These are phyloP conservation scores for Lactarius deliciosus DNA, from an alignment of 768 basidiomycete genomes.

Conservation along the genomic window DNA sequence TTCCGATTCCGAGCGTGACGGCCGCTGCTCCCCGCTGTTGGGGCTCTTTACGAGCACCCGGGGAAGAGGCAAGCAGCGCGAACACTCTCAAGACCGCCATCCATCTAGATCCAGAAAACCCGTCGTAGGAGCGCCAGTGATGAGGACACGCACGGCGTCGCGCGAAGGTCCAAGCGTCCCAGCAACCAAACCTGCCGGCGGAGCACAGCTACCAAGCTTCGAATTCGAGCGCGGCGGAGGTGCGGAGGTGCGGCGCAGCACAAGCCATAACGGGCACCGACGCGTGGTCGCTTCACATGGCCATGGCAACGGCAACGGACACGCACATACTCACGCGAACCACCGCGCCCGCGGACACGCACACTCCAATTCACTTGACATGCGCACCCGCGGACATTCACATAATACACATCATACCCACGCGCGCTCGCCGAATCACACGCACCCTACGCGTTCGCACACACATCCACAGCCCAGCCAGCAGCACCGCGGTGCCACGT, in stretches of 20 bases:
- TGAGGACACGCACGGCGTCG: constrained; percentile 27
- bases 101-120: constrained; percentile 7
- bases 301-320: constrained; percentile 13
- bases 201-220: constrained; percentile 16
- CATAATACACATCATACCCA: constrained; percentile 8
- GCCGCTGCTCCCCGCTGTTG: constrained; percentile 39
- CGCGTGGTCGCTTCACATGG: constrained; percentile 9
- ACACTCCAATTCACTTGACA: constrained; percentile 8
- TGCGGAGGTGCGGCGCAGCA: constrained; percentile 19
- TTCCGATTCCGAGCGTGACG: constrained; percentile 32
- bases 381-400: constrained; percentile 17
- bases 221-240: constrained; percentile 24
- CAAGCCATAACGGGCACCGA: constrained; percentile 18
- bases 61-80: constrained; percentile 24
- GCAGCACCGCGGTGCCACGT: constrained; percentile 1
- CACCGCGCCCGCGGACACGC: constrained; percentile 17
- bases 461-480: constrained; percentile 20
- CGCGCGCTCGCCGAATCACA: constrained; percentile 12
- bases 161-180: constrained; percentile 20
- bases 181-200: not conserved
- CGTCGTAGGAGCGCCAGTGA: constrained; percentile 26
- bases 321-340: constrained; percentile 12
- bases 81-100: constrained; percentile 4
- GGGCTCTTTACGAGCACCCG: constrained; percentile 32
- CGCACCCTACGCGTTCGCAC: constrained; percentile 20